Conservation (phyloP, 1,139 yeast genomes). For the Taphrina confusa region DNA sequence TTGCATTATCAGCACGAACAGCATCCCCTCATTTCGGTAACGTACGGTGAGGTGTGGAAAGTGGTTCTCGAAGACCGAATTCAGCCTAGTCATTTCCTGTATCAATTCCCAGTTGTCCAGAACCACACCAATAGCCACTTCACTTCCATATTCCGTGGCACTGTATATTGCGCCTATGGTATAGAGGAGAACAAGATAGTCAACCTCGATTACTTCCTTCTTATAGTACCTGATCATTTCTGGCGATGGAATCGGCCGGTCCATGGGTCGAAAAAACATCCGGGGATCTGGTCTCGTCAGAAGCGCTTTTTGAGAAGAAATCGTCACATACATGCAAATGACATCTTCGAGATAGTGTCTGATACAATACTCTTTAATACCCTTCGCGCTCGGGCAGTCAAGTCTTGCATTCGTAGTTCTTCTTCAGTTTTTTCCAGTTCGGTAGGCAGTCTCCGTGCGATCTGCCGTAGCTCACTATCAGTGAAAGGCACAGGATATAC, state of each 20-base stretch:
- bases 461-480: background rate
- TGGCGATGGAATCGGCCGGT: background rate
- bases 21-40: too few relatives aligned
- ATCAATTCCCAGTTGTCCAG: background rate
- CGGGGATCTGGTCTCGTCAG: slow-evolving; percentile 2
- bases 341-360: background rate
- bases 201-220: background rate
- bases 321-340: background rate
- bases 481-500: slow-evolving; percentile 1
- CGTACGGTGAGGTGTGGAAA: background rate
- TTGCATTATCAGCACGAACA: too few relatives aligned
- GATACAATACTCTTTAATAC: background rate
- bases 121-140: background rate
- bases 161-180: background rate
- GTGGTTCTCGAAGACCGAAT: background rate
- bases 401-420: background rate
- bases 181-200: background rate
- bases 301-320: background rate
- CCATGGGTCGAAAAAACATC: background rate
- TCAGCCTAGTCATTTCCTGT: background rate
- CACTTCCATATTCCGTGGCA: background rate
- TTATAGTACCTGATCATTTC: background rate
- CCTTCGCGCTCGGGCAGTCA: background rate
- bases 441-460: background rate
- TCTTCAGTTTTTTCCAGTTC: slow-evolving; percentile 5